These are phyloP conservation scores for Plantago lanceolata DNA, from an alignment of 305 asterid genomes.

Conservation along the genomic window DNA sequence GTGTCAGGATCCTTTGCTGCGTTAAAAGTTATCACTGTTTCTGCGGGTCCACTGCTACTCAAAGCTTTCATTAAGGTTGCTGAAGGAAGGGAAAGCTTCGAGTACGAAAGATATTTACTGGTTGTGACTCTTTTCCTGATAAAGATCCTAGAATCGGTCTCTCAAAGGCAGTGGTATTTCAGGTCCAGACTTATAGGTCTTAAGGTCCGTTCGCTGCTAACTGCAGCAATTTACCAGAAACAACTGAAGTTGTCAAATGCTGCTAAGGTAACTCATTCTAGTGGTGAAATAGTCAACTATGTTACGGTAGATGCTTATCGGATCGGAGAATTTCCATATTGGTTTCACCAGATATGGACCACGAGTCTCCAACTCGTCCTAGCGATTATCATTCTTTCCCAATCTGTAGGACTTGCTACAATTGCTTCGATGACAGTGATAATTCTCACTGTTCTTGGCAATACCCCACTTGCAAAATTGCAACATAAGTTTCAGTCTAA, in stretches of 20 bases:
- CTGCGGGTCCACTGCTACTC: slow-evolving; percentile 84
- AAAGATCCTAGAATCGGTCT: slow-evolving; percentile 61
- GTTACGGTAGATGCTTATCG: slow-evolving; percentile 85
- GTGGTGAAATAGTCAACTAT: slow-evolving; percentile 87
- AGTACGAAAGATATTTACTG: slow-evolving; percentile 52
- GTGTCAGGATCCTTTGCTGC: slow-evolving; percentile 72
- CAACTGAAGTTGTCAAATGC: slow-evolving; percentile 68
- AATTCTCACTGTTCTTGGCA: slow-evolving; percentile 63
- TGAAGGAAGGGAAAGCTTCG: slow-evolving; percentile 56
- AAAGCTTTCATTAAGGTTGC: slow-evolving; percentile 77
- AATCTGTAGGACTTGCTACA: slow-evolving; percentile 74
- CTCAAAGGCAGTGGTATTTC: slow-evolving; percentile 91
- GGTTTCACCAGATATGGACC: slow-evolving; percentile 93
- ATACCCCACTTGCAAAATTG: slow-evolving; percentile 76
- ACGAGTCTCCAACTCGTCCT: slow-evolving; percentile 68
- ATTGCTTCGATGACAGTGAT: slow-evolving; percentile 69
- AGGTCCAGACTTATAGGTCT: slow-evolving; percentile 63
- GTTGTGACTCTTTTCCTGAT: slow-evolving; percentile 60
- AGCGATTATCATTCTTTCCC: slow-evolving; percentile 64
- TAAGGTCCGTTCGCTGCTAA: slow-evolving; percentile 58
- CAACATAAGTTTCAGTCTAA: slow-evolving; percentile 77
- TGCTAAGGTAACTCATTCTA: slow-evolving; percentile 64
- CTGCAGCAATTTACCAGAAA: slow-evolving; percentile 70
- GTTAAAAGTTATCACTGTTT: slow-evolving; percentile 57
- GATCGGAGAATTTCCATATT: slow-evolving; percentile 82